Conservation (phyloP, 2,329 filamentous ascomycete genomes). For the Cladosporium halotolerans region DNA sequence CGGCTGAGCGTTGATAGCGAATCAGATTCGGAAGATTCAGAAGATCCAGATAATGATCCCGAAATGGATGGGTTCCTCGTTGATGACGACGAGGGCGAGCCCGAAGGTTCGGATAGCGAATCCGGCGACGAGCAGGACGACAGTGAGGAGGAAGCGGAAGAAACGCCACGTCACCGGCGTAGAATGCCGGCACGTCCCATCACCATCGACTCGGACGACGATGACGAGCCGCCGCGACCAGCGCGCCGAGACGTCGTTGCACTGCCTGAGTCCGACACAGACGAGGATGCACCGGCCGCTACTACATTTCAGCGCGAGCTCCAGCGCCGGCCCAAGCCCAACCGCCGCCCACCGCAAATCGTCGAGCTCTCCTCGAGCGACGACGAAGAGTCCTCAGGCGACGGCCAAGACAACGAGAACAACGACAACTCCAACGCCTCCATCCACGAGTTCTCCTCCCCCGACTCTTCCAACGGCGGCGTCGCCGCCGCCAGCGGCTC, state of each 20-base stretch:
- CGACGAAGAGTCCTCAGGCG: constrained; percentile 4
- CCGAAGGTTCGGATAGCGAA: constrained; percentile 8
- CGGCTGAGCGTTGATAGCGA: constrained; percentile 1
- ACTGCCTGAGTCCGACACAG: constrained; percentile 11
- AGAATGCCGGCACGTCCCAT: background rate
- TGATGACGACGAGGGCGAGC: constrained; percentile 9
- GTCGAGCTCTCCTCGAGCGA: constrained; percentile 11
- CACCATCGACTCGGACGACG: constrained; percentile 10
- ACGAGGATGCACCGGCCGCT: constrained; percentile 15
- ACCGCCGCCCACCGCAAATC: constrained; percentile 6
- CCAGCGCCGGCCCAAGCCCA: constrained; percentile 7
- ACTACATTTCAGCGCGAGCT: constrained; percentile 3
- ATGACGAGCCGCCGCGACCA: background rate
- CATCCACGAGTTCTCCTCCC: constrained; percentile 5
- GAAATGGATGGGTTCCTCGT: constrained; percentile 17
- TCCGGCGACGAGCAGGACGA: constrained; percentile 17
- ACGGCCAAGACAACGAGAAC: constrained; percentile 12
- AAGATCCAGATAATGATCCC: constrained; percentile 16
- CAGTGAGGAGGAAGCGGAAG: constrained; percentile 16
- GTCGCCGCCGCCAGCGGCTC: constrained; percentile 6
- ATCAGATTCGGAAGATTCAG: constrained; percentile 3
- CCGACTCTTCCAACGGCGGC: constrained; percentile 12
- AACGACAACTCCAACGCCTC: constrained; percentile 5
- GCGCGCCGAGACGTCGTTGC: constrained; percentile 10
- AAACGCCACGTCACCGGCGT: background rate